Conservation (phyloP, 192 early-diverging fungal species). For the Backusella liffmaniae region DNA sequence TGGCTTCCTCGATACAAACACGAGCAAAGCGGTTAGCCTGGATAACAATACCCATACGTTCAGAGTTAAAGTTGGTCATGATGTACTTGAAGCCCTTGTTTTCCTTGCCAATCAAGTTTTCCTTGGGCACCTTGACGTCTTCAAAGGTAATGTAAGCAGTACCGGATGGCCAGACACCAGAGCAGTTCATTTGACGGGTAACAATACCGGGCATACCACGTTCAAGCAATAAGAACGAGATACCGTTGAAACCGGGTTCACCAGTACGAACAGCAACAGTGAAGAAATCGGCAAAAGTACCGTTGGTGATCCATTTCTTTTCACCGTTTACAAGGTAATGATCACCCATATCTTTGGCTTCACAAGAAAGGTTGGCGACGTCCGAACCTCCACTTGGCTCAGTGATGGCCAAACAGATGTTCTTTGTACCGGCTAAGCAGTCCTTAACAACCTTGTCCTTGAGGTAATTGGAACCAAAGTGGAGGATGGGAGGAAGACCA, state of each 20-base stretch:
- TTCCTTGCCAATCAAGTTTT: conserved; percentile 81
- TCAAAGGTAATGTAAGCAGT: conserved; percentile 77
- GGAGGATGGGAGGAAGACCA: conserved; percentile 72
- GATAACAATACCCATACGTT: conserved; percentile 80
- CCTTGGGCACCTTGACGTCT: conserved; percentile 84
- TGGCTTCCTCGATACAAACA: conserved; percentile 80
- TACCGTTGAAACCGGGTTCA: conserved; percentile 72
- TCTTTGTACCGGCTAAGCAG: conserved; percentile 67
- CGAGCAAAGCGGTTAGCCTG: conserved; percentile 85
- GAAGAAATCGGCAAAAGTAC: conserved; percentile 82
- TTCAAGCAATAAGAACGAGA: conserved; percentile 74
- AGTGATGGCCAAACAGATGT: conserved; percentile 79
- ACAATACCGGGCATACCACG: conserved; percentile 68
- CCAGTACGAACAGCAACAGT: conserved; percentile 80
- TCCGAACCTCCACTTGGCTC: conserved; percentile 72
- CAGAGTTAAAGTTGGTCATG: conserved; percentile 69
- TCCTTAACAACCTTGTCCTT: conserved; percentile 64
- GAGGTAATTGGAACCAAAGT: conserved; percentile 69
- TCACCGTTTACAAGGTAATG: conserved; percentile 80
- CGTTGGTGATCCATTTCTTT: conserved; percentile 85
- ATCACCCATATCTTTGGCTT: conserved; percentile 71
- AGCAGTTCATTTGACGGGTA: conserved; percentile 83
- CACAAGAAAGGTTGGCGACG: conserved; percentile 68
- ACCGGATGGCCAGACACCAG: conserved; percentile 79
- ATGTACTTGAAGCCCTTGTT: conserved; percentile 81